Conservation (phyloP, 2,329 filamentous ascomycete species). For the Colletotrichum musicola region DNA sequence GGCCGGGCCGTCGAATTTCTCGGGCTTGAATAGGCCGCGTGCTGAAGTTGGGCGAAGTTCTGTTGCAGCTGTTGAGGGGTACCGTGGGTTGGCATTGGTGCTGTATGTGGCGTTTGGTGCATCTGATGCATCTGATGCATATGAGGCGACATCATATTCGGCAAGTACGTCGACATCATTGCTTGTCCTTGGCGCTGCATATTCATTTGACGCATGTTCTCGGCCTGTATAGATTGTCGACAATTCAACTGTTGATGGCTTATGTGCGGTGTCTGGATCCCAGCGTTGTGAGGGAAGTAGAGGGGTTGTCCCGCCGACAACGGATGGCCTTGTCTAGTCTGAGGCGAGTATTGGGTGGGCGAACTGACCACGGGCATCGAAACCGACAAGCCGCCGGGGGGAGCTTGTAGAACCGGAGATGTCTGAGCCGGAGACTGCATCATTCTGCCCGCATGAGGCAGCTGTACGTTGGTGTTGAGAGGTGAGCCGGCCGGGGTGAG, state of each 20-base stretch:
- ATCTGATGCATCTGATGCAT: conserved; percentile 14
- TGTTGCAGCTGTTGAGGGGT: background rate
- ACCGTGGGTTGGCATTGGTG: background rate
- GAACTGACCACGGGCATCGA: conserved; percentile 23
- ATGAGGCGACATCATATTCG: background rate
- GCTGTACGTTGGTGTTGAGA: conserved; percentile 14
- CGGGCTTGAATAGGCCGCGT: background rate
- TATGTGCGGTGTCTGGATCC: background rate
- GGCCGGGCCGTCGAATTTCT: background rate
- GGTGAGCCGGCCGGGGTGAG: conserved; percentile 30
- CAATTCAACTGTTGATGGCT: background rate
- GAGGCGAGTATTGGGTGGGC: conserved; percentile 5
- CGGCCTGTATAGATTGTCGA: conserved; percentile 13
- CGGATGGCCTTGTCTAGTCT: background rate
- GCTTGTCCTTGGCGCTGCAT: conserved; percentile 2
- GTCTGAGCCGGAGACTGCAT: conserved; percentile 5
- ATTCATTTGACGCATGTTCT: background rate
- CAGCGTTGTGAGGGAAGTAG: background rate
- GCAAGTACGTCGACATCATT: background rate
- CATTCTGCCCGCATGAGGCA: conserved; percentile 10
- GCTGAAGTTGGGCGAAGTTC: background rate
- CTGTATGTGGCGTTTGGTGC: background rate
- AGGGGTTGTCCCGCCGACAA: background rate
- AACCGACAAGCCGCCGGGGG: conserved; percentile 22
- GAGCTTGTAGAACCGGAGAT: conserved; percentile 29